Conservation (phyloP, 106 monocot species). For the Alisma plantagoaquatica region DNA sequence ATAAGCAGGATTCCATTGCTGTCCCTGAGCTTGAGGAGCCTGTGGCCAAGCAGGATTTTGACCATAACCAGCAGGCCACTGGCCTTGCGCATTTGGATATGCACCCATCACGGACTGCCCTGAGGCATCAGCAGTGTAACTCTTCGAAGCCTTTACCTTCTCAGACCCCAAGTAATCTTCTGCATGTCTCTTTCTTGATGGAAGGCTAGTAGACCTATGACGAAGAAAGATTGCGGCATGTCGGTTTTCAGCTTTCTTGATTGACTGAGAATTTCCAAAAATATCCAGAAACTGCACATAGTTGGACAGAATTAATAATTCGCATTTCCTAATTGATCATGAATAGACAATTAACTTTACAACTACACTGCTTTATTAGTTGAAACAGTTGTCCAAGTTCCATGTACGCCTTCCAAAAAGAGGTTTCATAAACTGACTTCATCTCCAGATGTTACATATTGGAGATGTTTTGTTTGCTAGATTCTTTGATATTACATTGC, state of each 20-base stretch:
- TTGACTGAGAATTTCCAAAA: slow-evolving; percentile 63
- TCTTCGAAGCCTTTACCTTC: slow-evolving; percentile 50
- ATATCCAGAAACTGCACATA: slow-evolving; percentile 88
- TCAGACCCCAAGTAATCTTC: slow-evolving; percentile 74
- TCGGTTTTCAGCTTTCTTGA: slow-evolving; percentile 68
- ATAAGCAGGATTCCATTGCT: slow-evolving; percentile 78
- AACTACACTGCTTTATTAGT: too few relatives aligned
- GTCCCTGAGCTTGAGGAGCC: slow-evolving; percentile 51
- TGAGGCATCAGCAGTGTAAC: slow-evolving; percentile 19
- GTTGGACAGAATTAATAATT: too few relatives aligned
- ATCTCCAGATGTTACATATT: too few relatives aligned
- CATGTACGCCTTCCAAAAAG: too few relatives aligned
- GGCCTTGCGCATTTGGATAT: slow-evolving; percentile 57
- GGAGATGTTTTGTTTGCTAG: too few relatives aligned
- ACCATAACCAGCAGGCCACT: slow-evolving; percentile 67
- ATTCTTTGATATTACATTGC: too few relatives aligned
- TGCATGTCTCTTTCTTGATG: slow-evolving; percentile 65
- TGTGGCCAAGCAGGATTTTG: slow-evolving; percentile 62
- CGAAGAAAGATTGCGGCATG: slow-evolving; percentile 57
- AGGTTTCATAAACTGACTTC: too few relatives aligned
- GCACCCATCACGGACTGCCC: slow-evolving; percentile 47
- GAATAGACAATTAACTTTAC: too few relatives aligned
- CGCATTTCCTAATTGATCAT: too few relatives aligned
- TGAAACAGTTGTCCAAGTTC: too few relatives aligned
- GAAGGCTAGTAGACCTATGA: slow-evolving; percentile 34